phyloP scores from a whole-genome alignment of 345 rosid genomes.

The Ceriops decandra region DNA sequence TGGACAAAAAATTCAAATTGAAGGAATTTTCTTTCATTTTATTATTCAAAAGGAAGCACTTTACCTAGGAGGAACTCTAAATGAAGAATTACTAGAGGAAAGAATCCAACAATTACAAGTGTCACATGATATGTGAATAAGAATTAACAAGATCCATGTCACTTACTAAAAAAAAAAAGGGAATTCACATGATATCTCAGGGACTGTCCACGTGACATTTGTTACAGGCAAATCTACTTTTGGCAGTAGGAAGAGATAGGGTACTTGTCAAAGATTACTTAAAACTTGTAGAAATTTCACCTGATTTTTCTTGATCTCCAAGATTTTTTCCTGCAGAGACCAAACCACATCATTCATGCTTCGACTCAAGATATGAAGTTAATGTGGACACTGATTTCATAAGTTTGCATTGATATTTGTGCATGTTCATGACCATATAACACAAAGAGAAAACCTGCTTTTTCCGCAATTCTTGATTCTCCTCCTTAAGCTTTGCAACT shows the following conservation, averaged over 20 bases:
- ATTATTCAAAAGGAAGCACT: no score
- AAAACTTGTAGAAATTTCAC: constrained; percentile 24
- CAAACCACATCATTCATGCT: constrained; percentile 11
- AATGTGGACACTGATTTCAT: background rate
- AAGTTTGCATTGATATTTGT: background rate
- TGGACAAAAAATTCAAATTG: no score
- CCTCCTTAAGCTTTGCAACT: constrained; percentile 79
- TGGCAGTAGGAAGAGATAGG: background rate
- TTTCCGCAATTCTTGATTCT: constrained; percentile 62
- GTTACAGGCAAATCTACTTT: background rate
- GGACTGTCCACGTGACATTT: background rate
- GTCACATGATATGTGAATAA: background rate
- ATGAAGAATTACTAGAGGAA: background rate
- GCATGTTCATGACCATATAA: background rate
- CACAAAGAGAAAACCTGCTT: constrained; percentile 53
- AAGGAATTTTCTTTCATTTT: no score
- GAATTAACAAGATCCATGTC: no score
- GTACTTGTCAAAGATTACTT: background rate
- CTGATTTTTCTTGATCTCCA: constrained; percentile 86
- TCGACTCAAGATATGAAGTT: constrained; percentile 10
- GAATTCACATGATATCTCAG: background rate
- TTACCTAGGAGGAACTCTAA: no score
- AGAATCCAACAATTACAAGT: background rate
- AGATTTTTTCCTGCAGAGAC: constrained; percentile 55
- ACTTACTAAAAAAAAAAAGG: background rate